Conservation (phyloP, 2,329 filamentous ascomycete species). For the Diaporthe sp. region DNA sequence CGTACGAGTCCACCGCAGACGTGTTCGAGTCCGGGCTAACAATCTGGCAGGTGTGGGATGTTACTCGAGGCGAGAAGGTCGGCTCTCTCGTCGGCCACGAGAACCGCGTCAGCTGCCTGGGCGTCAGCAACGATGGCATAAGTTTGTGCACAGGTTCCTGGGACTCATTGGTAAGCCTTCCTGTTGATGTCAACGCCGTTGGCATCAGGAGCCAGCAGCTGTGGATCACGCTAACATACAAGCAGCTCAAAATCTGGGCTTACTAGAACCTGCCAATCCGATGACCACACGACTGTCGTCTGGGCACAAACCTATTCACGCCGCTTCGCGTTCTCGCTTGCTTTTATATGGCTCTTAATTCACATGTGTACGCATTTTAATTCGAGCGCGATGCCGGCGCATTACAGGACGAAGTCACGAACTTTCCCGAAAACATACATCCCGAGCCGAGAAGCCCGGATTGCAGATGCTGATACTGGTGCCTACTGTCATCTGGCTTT, state of each 20-base stretch:
- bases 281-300: conserved; percentile 40
- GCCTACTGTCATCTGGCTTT: conserved; percentile 38
- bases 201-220: conserved; percentile 41
- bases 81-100: conserved; percentile 97
- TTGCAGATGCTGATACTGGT: conserved; percentile 39
- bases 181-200: neutral
- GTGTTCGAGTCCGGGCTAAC: conserved; percentile 8
- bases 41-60: conserved; percentile 86
- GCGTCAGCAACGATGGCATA: conserved; percentile 98
- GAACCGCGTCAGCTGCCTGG: conserved; percentile 98
- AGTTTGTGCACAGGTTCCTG: conserved; percentile 99
- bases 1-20: conserved; percentile 41
- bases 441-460: conserved; percentile 43
- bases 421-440: conserved; percentile 46
- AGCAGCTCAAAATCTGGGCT: conserved; percentile 87
- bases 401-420: conserved; percentile 60
- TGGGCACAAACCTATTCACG: conserved; percentile 42
- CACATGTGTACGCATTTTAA: conserved; percentile 53
- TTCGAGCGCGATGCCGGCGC: conserved; percentile 52
- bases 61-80: conserved; percentile 95
- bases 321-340: conserved; percentile 41
- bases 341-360: conserved; percentile 50
- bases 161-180: conserved; percentile 90
- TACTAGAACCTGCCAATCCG: conserved; percentile 62
- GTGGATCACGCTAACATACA: conserved; percentile 43